phyloP scores from a whole-genome alignment of 2,329 filamentous ascomycete genomes.

The Trichoderma sp. region DNA sequence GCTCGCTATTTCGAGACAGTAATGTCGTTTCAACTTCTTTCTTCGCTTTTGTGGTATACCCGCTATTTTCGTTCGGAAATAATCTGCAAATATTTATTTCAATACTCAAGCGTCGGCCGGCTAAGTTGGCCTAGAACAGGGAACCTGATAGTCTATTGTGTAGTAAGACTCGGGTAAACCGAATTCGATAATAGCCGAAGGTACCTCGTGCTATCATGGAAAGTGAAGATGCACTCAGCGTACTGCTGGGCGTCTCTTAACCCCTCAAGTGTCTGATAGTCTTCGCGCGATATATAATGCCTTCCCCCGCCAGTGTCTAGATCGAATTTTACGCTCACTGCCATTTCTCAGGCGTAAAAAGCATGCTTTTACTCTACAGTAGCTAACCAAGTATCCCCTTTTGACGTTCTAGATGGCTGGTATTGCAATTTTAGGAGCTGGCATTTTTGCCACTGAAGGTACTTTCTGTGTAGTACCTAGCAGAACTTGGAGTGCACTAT shows the following conservation, averaged over 20 bases:
- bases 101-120: background rate
- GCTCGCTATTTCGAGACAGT: background rate
- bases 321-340: background rate
- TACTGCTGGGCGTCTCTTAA: background rate
- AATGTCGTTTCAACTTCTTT: background rate
- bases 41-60: background rate
- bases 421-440: slow-evolving; percentile 20
- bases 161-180: slow-evolving; percentile 12
- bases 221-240: background rate
- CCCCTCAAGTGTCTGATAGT: background rate
- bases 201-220: background rate
- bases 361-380: background rate
- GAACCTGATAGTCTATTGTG: background rate
- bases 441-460: slow-evolving; percentile 20
- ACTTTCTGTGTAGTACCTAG: background rate
- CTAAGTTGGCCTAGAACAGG: background rate
- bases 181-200: slow-evolving; percentile 15
- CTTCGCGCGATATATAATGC: background rate
- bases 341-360: background rate
- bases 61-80: background rate
- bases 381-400: background rate
- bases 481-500: background rate
- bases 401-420: background rate
- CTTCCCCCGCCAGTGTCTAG: background rate
- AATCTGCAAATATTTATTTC: background rate